A percentile compares a stretch with the other conserved stretches of the same genome.
Conservation (phyloP, 2,329 filamentous ascomycete species). For the Pestalotiopsis sp. region DNA sequence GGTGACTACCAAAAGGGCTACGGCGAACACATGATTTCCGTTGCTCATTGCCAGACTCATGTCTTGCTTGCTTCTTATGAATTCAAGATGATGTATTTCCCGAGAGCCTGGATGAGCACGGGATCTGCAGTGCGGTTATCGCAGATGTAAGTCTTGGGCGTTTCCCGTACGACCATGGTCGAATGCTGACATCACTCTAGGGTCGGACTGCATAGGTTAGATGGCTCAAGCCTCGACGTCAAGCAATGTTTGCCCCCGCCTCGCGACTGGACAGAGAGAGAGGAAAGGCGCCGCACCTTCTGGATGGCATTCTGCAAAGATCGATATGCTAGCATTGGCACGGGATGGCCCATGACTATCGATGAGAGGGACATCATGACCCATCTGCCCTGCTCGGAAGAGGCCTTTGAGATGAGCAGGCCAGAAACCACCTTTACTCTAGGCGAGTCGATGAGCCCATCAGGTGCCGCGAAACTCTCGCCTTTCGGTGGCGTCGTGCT, state of each 20-base stretch:
- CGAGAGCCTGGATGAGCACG: constrained; percentile 90
- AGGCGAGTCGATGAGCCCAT: constrained; percentile 67
- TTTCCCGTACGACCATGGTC: constrained; percentile 34
- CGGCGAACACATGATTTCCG: constrained; percentile 83
- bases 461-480: constrained; percentile 75
- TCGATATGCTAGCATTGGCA: constrained; percentile 92
- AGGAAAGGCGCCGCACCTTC: constrained; percentile 89
- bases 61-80: constrained; percentile 80
- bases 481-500: constrained; percentile 80
- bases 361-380: constrained; percentile 92
- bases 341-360: constrained; percentile 94
- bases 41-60: constrained; percentile 87
- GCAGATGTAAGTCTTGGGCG: constrained; percentile 67
- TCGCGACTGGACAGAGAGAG: constrained; percentile 90
- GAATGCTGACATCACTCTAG: constrained; percentile 62
- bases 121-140: constrained; percentile 79
- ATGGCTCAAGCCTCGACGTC: constrained; percentile 81
- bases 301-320: constrained; percentile 94
- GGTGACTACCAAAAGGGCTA: constrained; percentile 89
- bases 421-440: constrained; percentile 74
- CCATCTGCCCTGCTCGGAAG: constrained; percentile 80
- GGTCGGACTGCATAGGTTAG: constrained; percentile 88
- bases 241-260: constrained; percentile 88
- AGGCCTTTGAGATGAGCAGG: constrained; percentile 80
- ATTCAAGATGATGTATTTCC: constrained; percentile 98